These are phyloP conservation scores for Pleoardoris graminearum DNA, from an alignment of 2,329 filamentous ascomycete species.

Conservation along the genomic window DNA sequence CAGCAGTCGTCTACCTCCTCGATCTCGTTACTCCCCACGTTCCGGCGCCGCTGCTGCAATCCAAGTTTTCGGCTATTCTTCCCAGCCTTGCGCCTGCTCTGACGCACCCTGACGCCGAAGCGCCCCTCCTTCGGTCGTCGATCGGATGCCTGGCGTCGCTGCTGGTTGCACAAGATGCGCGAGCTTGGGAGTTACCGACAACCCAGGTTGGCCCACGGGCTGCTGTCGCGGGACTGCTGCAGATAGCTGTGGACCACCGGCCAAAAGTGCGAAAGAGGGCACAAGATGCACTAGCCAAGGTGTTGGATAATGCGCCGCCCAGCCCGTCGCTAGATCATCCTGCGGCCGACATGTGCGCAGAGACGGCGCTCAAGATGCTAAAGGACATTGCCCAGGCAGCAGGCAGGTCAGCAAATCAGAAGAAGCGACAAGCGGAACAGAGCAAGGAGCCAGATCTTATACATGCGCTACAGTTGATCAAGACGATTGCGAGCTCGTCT, in stretches of 20 bases:
- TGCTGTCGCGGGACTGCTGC: slow-evolving; percentile 83
- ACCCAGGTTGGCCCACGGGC: slow-evolving; percentile 83
- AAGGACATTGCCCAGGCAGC: slow-evolving; percentile 73
- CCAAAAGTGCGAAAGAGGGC: slow-evolving; percentile 95
- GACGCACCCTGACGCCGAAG: slow-evolving; percentile 78
- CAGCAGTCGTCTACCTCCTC: slow-evolving; percentile 91
- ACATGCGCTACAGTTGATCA: slow-evolving; percentile 88
- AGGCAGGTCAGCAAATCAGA: slow-evolving; percentile 69
- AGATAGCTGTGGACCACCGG: slow-evolving; percentile 80
- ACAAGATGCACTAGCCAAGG: slow-evolving; percentile 81
- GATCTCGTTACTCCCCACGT: slow-evolving; percentile 86
- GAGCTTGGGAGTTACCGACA: slow-evolving; percentile 84
- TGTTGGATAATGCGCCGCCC: slow-evolving; percentile 83
- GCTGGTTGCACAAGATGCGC: slow-evolving; percentile 81
- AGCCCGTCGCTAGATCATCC: slow-evolving; percentile 93
- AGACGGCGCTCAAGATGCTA: slow-evolving; percentile 81
- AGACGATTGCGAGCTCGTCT: slow-evolving; percentile 82
- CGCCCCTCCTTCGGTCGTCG: slow-evolving; percentile 80
- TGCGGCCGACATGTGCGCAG: slow-evolving; percentile 93
- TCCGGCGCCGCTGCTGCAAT: slow-evolving; percentile 82
- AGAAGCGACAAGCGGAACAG: slow-evolving; percentile 56
- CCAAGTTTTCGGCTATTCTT: slow-evolving; percentile 94
- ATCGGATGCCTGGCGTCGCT: slow-evolving; percentile 95
- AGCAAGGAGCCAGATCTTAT: slow-evolving; percentile 82
- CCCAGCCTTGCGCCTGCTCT: slow-evolving; percentile 82